Conservation (phyloP, 352 stramenopile genomes). For the Globisporangium takayamanum region DNA sequence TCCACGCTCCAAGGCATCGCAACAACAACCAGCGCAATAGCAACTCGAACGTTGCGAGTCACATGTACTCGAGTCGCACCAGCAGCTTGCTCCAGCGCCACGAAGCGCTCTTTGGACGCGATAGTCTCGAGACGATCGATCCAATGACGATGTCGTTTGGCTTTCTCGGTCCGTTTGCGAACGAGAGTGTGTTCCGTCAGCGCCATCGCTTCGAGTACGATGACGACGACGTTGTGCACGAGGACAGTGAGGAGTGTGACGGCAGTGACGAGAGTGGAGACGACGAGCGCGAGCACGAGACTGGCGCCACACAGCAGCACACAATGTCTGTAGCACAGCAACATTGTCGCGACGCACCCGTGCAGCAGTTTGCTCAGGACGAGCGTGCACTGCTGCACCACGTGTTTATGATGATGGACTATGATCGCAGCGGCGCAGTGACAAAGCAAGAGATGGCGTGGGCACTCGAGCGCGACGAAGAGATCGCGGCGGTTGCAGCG, state of each 20-base stretch:
- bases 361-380: constrained; percentile 25
- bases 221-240: not conserved
- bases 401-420: constrained; percentile 61
- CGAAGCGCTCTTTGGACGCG: constrained; percentile 2
- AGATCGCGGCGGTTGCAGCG: constrained; percentile 41
- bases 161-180: constrained; percentile 21
- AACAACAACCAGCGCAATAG: constrained; percentile 10
- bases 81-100: constrained; percentile 5
- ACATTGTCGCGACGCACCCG: constrained; percentile 2
- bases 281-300: not conserved
- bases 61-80: not conserved
- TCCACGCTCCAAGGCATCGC: not conserved
- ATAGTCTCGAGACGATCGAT: constrained; percentile 17
- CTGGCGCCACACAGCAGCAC: not conserved
- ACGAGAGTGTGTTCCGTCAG: constrained; percentile 1
- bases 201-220: not conserved
- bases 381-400: constrained; percentile 30
- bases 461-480: constrained; percentile 52
- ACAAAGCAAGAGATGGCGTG: constrained; percentile 59
- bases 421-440: constrained; percentile 54
- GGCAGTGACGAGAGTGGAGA: not conserved
- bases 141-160: constrained; percentile 16
- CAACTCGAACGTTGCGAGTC: too few relatives aligned
- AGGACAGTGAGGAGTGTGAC: not conserved
- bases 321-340: not conserved